Base-by-base conservation (phyloP, 805 yeast species). In the Monosporozyma aerobia region DNA sequence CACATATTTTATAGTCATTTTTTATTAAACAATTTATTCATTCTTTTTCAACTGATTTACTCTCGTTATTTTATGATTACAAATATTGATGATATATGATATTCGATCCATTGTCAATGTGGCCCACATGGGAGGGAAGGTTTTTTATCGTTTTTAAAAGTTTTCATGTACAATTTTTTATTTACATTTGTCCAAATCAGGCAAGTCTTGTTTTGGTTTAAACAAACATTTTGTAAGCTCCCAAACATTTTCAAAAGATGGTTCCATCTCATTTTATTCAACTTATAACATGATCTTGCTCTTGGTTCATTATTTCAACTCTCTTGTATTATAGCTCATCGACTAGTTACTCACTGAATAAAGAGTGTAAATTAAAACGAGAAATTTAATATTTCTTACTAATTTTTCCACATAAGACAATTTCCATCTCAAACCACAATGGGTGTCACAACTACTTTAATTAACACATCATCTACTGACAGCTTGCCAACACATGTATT, bases 1-100 rank as follows among this genome's bases (percentile, higher is more conserved):
- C 29, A 27, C 6, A 45, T 19, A 19, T 47, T 47, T 23, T 41
- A 48, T 48, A 48, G 33, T 48, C 41, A 27, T 47, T 33, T 32
- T 33, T 45, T 30, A 30, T 32, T 45, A 45, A 45, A 11, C 30
- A 45, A 45, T 45, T 45, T 27, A 29, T 19, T 43, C 45, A 22
- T 40, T 19, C 25, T 23, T 43, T 43, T 43, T 23, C 45, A 43
- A 23, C 2, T 8, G 23, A 40, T 19, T 19, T 19, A 19, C 19
- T 19, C 19, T 19, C 19, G 19, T 19, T 19, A 19, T 19, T 19
- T 19, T 19, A 14, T 16, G 22, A 16, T 9, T 7, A 39, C 23
- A 35, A 3, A 35, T 19, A 19, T 19, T 19, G 19, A 19, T 19
- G 19, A 35, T 14, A 33, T 14, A 14, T 19, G 19, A 19, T 33